Base-by-base conservation (phyloP, 2,329 filamentous ascomycete species). In the Xylaria sp. region DNA sequence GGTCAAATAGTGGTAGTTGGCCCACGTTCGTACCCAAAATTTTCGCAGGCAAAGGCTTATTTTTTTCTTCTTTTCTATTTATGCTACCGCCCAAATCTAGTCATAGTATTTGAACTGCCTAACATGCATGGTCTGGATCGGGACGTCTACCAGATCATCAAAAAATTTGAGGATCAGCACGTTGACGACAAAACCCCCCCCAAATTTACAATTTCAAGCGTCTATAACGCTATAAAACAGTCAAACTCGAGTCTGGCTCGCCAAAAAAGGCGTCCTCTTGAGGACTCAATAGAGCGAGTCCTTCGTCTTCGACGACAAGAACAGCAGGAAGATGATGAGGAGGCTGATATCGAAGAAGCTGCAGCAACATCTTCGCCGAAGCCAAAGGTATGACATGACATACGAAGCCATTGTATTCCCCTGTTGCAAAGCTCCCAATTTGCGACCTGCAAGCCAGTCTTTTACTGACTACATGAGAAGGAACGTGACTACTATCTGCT, bases 191-290 rank as follows among this genome's bases (percentile, higher is more conserved):
- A 57, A 85, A 85, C 79, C 78, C 77, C 78, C 20, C 81, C 84
- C 8, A 85, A 83, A 63, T 82, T 92, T 7, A 90, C 88, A 1
- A 83, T 91, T 3, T 81, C 86, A 2, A 81, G 83, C 1, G 87
- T 97, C 1, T 97, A 96, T 78, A 91, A 94, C 48, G 89, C 88
- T 68, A 94, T 98, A 70, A 93, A 94, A 74, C 83, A 85, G 60
- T 97, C 94, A 15, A 98, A 98, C 79, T 97, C 94, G 0, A 94
- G 92, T 74, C 82, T 98, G 25, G 93, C 92, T 71, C 86, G 96
- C 25, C 90, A 92, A 73, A 94, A 93, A 48, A 97, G 96, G 80
- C 91, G 90, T 70, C 85, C 91, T 0, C 82, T 98, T 1, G 93
- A 97, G 79, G 92, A 96, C 72, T 91, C 92, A 44, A 93, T 98